Base-by-base conservation (phyloP, 192 early-diverging fungal genomes). In the Linnemannia hyalina region DNA sequence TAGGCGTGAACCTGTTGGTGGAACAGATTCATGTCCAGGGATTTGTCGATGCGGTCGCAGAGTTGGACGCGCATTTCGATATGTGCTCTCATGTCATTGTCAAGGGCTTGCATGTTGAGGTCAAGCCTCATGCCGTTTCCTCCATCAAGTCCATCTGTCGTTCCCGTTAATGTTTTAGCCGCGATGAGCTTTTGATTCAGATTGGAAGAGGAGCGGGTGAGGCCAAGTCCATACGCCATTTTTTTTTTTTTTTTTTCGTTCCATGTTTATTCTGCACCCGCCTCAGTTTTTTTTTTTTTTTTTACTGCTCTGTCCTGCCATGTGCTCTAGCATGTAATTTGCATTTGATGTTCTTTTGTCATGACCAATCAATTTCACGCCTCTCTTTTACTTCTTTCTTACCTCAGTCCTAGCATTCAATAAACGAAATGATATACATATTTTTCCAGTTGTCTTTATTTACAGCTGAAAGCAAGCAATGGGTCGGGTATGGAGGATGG, bases 1-100 rank as follows among this genome's bases (percentile, higher is more conserved):
- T 83, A 60, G 76, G 82, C 0, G 46, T 83, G 4, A 83, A 83
- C 47, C n/a, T 83, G 60, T 22, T 83, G n/a, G 32, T 82, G 32
- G 74, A 82, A 22, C 65, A 82, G 74, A 52, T 82, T n/a, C 68
- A 76, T 60, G 44, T 82, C 26, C 68, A 75, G 68, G 74, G 11
- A 0, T 15, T 36, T 38, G 82, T 78, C 0, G 72, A 83, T 42
- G 82, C 76, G 3, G 63, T 74, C 6, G 71, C 72, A 18, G 42
- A 77, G n/a, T 42, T 78, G 46, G 41, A 73, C 55, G 3, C 52
- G 2, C 70, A 83, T 42, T 38, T 83, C 42, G 35, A 73, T 65
- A 41, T 73, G 22, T 83, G 76, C 18, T 69, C 82, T 8, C 81
- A 77, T 73, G 32, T 72, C 22, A 82, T 77, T 70, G 63, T 83